A percentile compares a stretch with the other conserved stretches of the same genome.
Conservation (phyloP, 176 grass and related monocot species). For the Oryza officinalis region DNA sequence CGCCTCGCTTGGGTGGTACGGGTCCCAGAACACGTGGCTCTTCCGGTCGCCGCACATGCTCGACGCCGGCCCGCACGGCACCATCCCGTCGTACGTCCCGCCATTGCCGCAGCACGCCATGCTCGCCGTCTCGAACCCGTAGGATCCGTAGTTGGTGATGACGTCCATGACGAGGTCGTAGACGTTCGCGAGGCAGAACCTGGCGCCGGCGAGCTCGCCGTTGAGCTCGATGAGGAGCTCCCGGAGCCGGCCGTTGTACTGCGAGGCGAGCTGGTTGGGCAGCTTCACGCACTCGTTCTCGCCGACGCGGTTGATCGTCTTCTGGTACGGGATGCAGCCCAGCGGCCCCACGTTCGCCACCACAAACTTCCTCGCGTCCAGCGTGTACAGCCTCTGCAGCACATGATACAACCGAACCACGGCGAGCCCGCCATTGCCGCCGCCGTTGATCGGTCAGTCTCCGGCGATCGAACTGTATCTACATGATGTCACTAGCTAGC, state of each 20-base stretch:
- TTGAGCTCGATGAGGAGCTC: conserved; percentile 72
- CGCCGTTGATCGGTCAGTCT: neutral
- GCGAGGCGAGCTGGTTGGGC: conserved; percentile 71
- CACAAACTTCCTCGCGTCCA: conserved; percentile 85
- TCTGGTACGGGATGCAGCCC: conserved; percentile 98
- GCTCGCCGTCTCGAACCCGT: conserved; percentile 73
- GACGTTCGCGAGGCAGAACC: conserved; percentile 84
- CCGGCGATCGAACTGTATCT: neutral
- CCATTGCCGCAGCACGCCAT: conserved; percentile 81
- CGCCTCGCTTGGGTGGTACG: conserved; percentile 86
- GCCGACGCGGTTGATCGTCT: conserved; percentile 59
- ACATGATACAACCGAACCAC: neutral
- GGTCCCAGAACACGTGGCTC: conserved; percentile 84
- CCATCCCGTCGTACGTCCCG: conserved; percentile 61
- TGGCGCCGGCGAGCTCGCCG: conserved; percentile 50
- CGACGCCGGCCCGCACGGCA: conserved; percentile 79
- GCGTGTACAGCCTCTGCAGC: conserved; percentile 70
- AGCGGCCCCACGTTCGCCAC: conserved; percentile 87
- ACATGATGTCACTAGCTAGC: too few relatives aligned
- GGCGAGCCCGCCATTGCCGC: neutral
- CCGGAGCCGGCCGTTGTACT: conserved; percentile 64
- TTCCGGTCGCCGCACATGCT: conserved; percentile 59
- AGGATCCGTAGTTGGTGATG: conserved; percentile 59
- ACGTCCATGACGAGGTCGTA: conserved; percentile 85
- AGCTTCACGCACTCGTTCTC: conserved; percentile 74